Conservation (phyloP, 2,329 filamentous ascomycete species). For the Pseudogymnoascus sp. region DNA sequence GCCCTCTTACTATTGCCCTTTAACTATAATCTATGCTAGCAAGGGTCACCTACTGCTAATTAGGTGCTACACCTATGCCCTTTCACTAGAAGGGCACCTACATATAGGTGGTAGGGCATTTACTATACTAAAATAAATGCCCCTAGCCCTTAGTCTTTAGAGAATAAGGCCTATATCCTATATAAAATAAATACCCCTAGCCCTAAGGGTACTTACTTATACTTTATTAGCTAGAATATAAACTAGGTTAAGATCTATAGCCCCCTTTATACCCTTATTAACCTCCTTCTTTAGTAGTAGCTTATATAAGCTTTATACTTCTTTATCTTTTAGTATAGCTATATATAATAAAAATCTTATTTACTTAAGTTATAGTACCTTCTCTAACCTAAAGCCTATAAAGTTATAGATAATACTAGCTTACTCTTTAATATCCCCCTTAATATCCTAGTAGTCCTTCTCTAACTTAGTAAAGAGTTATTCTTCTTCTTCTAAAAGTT, state of each 20-base stretch:
- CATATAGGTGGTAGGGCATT: no score
- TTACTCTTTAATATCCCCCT: constrained; percentile 13
- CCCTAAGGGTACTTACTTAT: no score
- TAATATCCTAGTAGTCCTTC: constrained; percentile 11
- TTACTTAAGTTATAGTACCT: constrained; percentile 13
- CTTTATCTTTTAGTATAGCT: constrained; percentile 5
- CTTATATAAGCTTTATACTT: constrained; percentile 16
- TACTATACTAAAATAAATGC: no score
- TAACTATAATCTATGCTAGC: no score
- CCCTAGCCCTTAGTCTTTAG: no score
- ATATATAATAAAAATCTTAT: constrained; percentile 9
- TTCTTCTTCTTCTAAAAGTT: constrained; percentile 10
- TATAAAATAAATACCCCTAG: no score
- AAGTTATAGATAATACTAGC: constrained; percentile 13
- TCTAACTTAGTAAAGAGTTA: constrained; percentile 13
- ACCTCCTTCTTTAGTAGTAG: constrained; percentile 13
- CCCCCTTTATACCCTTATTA: constrained; percentile 9
- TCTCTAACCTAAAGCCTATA: constrained; percentile 11
- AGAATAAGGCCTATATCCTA: no score
- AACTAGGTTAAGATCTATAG: constrained; percentile 12
- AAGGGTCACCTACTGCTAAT: no score
- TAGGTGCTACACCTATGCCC: no score
- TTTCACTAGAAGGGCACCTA: no score
- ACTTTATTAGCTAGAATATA: constrained; percentile 14
- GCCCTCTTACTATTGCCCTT: no score